Evolutionary conservation across 2,329 filamentous ascomycete species (phyloP).

Genomic region (Microdochium bolleyi): DNA sequence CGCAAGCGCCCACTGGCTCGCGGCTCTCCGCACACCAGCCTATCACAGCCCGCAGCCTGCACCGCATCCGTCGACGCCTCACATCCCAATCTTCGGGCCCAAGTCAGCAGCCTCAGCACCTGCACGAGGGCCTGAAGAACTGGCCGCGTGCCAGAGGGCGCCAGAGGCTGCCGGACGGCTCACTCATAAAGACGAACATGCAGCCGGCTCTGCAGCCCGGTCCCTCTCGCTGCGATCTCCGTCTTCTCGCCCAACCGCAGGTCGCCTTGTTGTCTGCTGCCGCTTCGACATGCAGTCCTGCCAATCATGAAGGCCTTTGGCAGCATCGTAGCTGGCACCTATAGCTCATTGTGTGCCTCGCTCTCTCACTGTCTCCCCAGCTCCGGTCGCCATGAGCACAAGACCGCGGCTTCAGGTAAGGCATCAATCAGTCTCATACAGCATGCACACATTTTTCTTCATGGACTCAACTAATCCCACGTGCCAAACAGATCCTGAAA

Average conservation of each 20-base stretch:
- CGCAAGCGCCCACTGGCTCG: constrained; percentile 41
- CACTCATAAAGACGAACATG: constrained; percentile 14
- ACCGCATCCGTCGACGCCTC: constrained; percentile 23
- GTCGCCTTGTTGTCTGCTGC: neutral
- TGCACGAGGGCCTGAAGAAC: neutral
- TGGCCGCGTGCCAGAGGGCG: constrained; percentile 1
- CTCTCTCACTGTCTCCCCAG: constrained; percentile 11
- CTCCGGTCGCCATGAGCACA: neutral
- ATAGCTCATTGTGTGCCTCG: constrained; percentile 3
- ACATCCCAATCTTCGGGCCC: constrained; percentile 17
- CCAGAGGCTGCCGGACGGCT: too few relatives aligned
- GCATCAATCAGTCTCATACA: too few relatives aligned
- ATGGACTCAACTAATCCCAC: neutral
- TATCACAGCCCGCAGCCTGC: constrained; percentile 29
- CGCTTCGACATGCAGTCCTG: neutral
- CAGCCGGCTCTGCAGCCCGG: neutral
- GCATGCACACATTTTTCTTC: neutral
- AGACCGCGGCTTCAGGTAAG: neutral
- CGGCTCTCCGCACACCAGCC: constrained; percentile 25
- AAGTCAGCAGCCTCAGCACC: constrained; percentile 14
- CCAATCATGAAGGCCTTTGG: neutral
- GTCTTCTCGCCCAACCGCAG: neutral
- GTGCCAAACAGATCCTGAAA: constrained; percentile 13
- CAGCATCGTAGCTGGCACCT: neutral
- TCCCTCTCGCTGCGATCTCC: neutral